Percentiles rank a stretch among this genome's conserved stretches.
Conservation (phyloP, 169 alveolate species). For the Plasmodium fragile region DNA sequence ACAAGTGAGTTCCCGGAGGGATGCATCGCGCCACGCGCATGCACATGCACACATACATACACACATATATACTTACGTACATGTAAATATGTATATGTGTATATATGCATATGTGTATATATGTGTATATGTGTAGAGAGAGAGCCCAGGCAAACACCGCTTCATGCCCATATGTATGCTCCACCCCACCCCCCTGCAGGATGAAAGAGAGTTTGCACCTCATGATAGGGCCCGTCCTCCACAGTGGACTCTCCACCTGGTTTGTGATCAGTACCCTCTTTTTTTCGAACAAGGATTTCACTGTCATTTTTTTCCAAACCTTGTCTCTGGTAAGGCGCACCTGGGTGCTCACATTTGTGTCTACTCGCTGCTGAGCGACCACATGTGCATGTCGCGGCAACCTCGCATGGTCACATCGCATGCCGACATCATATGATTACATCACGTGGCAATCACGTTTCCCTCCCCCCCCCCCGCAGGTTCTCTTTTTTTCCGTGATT, state of each 20-base stretch:
- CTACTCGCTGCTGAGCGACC: background rate
- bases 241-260: constrained; percentile 89
- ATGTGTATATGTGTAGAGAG: background rate
- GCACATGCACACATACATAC: too few species aligned
- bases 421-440: background rate
- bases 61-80: too few species aligned
- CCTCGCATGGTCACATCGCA: background rate
- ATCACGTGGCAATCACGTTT: background rate
- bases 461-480: constrained; percentile 8
- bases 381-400: too few species aligned
- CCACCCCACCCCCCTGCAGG: constrained; percentile 26
- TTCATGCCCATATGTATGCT: too few species aligned
- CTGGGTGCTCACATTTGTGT: background rate
- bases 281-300: constrained; percentile 83
- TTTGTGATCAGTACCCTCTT: constrained; percentile 85
- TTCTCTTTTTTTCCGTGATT: constrained; percentile 28
- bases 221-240: constrained; percentile 87
- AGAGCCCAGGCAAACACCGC: background rate
- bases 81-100: too few species aligned
- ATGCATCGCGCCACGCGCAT: background rate
- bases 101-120: too few species aligned
- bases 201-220: constrained; percentile 87
- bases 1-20: constrained; percentile 28
- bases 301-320: constrained; percentile 86
- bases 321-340: constrained; percentile 81